A percentile compares a stretch with the other conserved stretches of the same genome.
Conservation (phyloP, 106 monocot genomes). For the Triglochin maritima region DNA sequence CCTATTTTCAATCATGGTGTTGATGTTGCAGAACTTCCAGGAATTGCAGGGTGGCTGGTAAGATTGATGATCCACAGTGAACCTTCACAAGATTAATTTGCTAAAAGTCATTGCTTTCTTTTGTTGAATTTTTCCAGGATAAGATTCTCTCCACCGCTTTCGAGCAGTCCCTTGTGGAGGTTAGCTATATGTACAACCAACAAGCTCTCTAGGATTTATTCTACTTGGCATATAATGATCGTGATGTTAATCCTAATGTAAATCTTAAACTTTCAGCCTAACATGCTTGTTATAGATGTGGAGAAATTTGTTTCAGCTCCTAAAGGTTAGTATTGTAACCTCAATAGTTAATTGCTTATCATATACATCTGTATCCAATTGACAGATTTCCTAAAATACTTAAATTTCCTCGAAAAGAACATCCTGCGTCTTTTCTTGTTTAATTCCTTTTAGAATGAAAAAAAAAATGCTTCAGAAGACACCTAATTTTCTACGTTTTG, state of each 20-base stretch:
- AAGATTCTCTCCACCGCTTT: constrained; percentile 72
- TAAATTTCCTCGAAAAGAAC: background rate
- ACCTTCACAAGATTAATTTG: no score
- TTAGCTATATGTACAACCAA: constrained; percentile 9
- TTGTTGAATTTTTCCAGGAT: constrained; percentile 32
- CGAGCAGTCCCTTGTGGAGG: constrained; percentile 92
- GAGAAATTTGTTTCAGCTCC: constrained; percentile 62
- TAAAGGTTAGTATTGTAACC: constrained; percentile 29
- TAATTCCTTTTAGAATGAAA: background rate
- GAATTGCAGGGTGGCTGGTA: constrained; percentile 95
- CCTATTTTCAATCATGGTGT: constrained; percentile 77
- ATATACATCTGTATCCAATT: no score
- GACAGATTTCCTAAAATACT: no score
- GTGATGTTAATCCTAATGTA: background rate
- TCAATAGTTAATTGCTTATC: no score
- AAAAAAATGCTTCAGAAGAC: no score
- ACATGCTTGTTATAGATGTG: constrained; percentile 88
- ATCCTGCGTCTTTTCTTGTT: background rate
- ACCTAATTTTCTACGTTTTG: no score
- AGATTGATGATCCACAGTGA: constrained; percentile 1
- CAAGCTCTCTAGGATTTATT: no score
- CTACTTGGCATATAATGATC: no score
- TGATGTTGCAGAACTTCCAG: constrained; percentile 91
- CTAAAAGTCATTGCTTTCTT: background rate
- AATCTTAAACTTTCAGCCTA: constrained; percentile 45